Percentiles rank a stretch among this genome's conserved stretches.
Evolutionary conservation across 306 rosid genomes (phyloP).

Genomic region (Delonix regia): DNA sequence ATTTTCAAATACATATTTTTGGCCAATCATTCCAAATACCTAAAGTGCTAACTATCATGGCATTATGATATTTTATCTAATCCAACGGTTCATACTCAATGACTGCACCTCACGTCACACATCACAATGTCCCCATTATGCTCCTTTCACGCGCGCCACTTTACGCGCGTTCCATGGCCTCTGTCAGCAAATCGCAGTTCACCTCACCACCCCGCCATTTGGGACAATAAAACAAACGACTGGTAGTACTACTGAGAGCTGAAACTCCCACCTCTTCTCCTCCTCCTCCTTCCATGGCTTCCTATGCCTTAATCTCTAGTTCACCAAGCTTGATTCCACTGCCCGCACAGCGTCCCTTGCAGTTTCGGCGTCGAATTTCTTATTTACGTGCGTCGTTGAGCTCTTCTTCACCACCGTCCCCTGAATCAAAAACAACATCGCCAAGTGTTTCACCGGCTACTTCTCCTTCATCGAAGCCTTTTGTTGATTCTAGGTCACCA

Average conservation of each 20-base stretch:
- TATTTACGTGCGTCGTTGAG: slow-evolving; percentile 55
- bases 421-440: slow-evolving; percentile 55
- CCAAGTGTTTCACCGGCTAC: slow-evolving; percentile 47
- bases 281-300: slow-evolving; percentile 55
- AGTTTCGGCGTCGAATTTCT: slow-evolving; percentile 29
- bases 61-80: background rate
- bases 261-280: background rate
- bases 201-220: background rate
- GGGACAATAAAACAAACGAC: background rate
- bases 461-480: slow-evolving; percentile 47
- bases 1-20: no score
- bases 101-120: background rate
- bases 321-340: slow-evolving; percentile 41
- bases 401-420: slow-evolving; percentile 61
- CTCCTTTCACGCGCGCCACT: background rate
- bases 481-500: slow-evolving; percentile 43
- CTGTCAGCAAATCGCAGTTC: background rate
- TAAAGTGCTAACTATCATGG: background rate
- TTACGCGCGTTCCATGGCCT: background rate
- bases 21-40: no score
- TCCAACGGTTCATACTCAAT: background rate
- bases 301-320: slow-evolving; percentile 51
- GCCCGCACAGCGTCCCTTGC: slow-evolving; percentile 32
- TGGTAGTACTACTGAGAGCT: background rate
- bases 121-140: background rate